phyloP scores from a whole-genome alignment of 805 yeast genomes.

The Citeromyces matritensis region DNA sequence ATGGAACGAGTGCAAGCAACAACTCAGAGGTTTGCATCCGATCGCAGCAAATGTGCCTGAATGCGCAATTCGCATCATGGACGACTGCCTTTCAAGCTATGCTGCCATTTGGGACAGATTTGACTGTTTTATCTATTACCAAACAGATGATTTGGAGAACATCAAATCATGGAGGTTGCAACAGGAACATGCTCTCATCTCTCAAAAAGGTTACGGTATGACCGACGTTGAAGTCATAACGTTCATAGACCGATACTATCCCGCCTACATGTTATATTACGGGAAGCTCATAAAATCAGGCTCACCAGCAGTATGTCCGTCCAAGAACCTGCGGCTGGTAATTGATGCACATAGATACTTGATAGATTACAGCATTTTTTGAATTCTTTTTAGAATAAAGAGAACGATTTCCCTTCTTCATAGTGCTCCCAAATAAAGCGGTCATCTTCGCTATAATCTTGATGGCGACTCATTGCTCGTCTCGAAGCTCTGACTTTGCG shows the following conservation, averaged over 20 bases:
- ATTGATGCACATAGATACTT: slow-evolving; percentile 10
- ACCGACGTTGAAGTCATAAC: slow-evolving; percentile 45
- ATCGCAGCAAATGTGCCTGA: slow-evolving; percentile 2
- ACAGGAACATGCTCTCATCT: slow-evolving; percentile 52
- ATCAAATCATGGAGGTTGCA: slow-evolving; percentile 72
- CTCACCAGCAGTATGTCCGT: no score
- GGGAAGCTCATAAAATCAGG: slow-evolving; percentile 15
- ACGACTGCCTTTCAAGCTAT: slow-evolving; percentile 36
- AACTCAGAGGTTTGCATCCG: slow-evolving; percentile 7
- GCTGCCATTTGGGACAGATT: slow-evolving; percentile 37
- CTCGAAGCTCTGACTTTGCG: no score
- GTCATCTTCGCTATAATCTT: no score
- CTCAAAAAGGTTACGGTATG: slow-evolving; percentile 60
- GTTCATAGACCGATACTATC: slow-evolving; percentile 81
- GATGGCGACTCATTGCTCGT: no score
- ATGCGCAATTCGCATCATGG: slow-evolving; percentile 22
- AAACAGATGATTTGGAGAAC: slow-evolving; percentile 41
- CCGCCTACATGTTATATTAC: slow-evolving; percentile 63
- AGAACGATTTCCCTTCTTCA: background rate
- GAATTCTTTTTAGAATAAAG: slow-evolving; percentile 3
- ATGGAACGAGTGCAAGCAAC: slow-evolving; percentile 10
- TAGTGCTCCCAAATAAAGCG: no score
- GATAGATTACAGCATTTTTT: slow-evolving; percentile 4
- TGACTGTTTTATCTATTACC: slow-evolving; percentile 45
- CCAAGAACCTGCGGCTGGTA: background rate